Evolutionary conservation across 1,284 basidiomycete genomes (phyloP).

Genomic region (Ganoderma sinense): DNA sequence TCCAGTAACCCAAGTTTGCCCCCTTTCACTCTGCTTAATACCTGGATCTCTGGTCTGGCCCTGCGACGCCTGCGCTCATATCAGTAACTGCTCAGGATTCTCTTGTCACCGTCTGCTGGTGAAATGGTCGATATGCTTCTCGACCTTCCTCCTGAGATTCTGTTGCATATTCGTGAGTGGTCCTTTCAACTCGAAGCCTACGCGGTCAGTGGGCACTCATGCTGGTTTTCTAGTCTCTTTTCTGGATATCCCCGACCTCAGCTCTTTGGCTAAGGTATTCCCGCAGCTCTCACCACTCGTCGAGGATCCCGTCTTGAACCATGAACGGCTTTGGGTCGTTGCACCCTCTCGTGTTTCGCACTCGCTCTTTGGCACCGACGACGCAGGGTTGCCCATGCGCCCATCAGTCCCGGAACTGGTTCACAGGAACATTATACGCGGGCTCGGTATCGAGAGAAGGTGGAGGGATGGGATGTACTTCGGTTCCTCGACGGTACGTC

Average conservation of each 20-base stretch:
- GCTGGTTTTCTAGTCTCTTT: slow-evolving; percentile 60
- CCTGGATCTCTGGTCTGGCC: not conserved
- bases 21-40: not conserved
- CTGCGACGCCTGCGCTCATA: not conserved
- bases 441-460: slow-evolving; percentile 66
- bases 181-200: not conserved
- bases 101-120: not conserved
- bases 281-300: slow-evolving; percentile 56
- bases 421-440: slow-evolving; percentile 71
- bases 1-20: slow-evolving; percentile 6
- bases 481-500: slow-evolving; percentile 63
- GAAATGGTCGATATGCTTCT: slow-evolving; percentile 20
- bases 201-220: not conserved
- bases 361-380: slow-evolving; percentile 63
- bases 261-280: slow-evolving; percentile 53
- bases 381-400: slow-evolving; percentile 60
- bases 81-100: not conserved
- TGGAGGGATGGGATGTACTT: slow-evolving; percentile 72
- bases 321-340: slow-evolving; percentile 62
- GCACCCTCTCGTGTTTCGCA: slow-evolving; percentile 73
- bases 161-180: not conserved
- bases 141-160: slow-evolving; percentile 54
- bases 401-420: slow-evolving; percentile 72
- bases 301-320: slow-evolving; percentile 67
- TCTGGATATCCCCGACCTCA: slow-evolving; percentile 75